Percentiles rank a stretch among this genome's conserved stretches.
Evolutionary conservation across 192 early-diverging fungal genomes (phyloP).

Genomic region (Kappamyces sp.): DNA sequence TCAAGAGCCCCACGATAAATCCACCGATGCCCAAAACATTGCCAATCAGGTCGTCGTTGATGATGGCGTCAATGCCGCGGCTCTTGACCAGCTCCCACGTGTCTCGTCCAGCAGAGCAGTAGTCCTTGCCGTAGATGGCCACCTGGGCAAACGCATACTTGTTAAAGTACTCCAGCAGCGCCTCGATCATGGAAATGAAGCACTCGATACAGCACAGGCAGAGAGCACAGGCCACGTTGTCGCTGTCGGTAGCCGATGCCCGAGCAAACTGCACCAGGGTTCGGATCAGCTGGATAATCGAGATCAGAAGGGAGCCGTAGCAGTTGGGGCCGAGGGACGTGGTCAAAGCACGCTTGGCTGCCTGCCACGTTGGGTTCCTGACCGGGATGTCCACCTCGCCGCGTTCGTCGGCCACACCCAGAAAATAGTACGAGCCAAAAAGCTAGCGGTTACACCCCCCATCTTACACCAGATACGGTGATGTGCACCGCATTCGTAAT

Average conservation of each 20-base stretch:
- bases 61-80: constrained; percentile 48
- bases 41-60: constrained; percentile 85
- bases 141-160: constrained; percentile 90
- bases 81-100: constrained; percentile 81
- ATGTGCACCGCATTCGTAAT: constrained; percentile 68
- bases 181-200: constrained; percentile 69
- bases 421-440: constrained; percentile 75
- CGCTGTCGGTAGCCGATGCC: constrained; percentile 33
- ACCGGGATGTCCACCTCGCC: constrained; percentile 49
- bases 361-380: constrained; percentile 51
- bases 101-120: constrained; percentile 53
- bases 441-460: too few species aligned
- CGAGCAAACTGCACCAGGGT: constrained; percentile 56
- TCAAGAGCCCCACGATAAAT: constrained; percentile 51
- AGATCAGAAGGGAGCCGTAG: constrained; percentile 62
- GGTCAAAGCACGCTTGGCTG: constrained; percentile 68
- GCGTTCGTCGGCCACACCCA: constrained; percentile 41
- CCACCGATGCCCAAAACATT: constrained; percentile 81
- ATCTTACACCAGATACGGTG: constrained; percentile 71
- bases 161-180: constrained; percentile 64
- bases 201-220: constrained; percentile 71
- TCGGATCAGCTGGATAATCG: constrained; percentile 60
- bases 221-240: constrained; percentile 45
- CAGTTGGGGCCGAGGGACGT: constrained; percentile 78
- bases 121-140: constrained; percentile 61